Conservation (phyloP, 441 rosid genomes). For the Melastoma candidum region DNA sequence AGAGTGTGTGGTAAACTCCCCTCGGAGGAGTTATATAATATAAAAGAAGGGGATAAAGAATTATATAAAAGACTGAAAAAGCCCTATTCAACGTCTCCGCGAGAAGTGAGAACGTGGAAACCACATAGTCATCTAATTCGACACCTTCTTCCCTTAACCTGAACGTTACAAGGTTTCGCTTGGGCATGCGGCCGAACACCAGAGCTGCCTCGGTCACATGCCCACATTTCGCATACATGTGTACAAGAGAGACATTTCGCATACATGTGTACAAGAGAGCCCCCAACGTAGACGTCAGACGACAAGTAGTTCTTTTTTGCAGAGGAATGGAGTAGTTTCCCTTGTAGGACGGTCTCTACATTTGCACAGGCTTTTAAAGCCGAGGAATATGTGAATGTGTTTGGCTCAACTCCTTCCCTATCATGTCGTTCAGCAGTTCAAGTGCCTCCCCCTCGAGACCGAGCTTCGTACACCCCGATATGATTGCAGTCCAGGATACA, state of each 20-base stretch:
- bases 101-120: conserved; percentile 45
- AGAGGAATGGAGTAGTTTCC: conserved; percentile 62
- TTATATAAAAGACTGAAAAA: no score
- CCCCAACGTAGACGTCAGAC: conserved; percentile 61
- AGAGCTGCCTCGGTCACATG: conserved; percentile 53
- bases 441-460: conserved; percentile 72
- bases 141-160: conserved; percentile 68
- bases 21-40: no score
- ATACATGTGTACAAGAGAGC: conserved; percentile 77
- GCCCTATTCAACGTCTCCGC: conserved; percentile 52
- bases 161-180: conserved; percentile 60
- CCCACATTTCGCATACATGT: conserved; percentile 85
- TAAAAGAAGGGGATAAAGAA: no score
- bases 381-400: conserved; percentile 64
- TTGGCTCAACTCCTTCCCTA: conserved; percentile 80
- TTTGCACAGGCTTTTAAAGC: conserved; percentile 75
- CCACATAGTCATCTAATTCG: conserved; percentile 58
- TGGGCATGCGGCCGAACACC: conserved; percentile 69
- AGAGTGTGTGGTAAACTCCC: no score
- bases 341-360: conserved; percentile 44
- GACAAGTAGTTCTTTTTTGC: conserved; percentile 52
- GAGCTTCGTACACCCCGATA: conserved; percentile 61
- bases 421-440: conserved; percentile 64
- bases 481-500: conserved; percentile 88
- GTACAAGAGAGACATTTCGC: conserved; percentile 70